phyloP scores from a whole-genome alignment of 2,329 filamentous ascomycete genomes.

The Capronia epimyces region DNA sequence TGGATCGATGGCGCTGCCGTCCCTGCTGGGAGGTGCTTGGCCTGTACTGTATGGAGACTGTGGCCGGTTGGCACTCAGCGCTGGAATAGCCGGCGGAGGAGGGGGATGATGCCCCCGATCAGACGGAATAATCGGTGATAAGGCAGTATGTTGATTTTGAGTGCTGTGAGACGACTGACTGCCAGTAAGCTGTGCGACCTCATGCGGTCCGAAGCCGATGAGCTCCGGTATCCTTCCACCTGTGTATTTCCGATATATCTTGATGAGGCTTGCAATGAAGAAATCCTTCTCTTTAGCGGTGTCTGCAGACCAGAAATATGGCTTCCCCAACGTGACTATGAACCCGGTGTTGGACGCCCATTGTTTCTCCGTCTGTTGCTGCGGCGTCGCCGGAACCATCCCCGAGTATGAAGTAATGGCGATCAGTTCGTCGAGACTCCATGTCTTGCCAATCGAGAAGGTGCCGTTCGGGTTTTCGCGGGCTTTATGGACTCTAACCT shows the following conservation, averaged over 20 bases:
- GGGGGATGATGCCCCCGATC: slow-evolving; percentile 17
- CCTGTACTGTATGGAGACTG: slow-evolving; percentile 20
- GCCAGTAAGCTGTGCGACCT: slow-evolving; percentile 70
- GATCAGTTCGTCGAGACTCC: slow-evolving; percentile 86
- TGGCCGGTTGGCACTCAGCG: slow-evolving; percentile 14
- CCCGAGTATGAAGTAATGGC: slow-evolving; percentile 76
- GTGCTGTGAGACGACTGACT: slow-evolving; percentile 30
- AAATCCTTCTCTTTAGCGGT: slow-evolving; percentile 97
- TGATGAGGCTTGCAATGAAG: slow-evolving; percentile 92
- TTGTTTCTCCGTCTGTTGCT: slow-evolving; percentile 57
- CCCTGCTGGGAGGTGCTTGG: slow-evolving; percentile 17
- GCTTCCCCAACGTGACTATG: slow-evolving; percentile 80
- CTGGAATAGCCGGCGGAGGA: slow-evolving; percentile 16
- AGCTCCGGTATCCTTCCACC: slow-evolving; percentile 75
- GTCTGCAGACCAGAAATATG: slow-evolving; percentile 94
- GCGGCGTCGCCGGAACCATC: slow-evolving; percentile 52
- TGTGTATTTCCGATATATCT: slow-evolving; percentile 96
- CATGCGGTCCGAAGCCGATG: slow-evolving; percentile 72
- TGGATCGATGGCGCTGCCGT: slow-evolving; percentile 10
- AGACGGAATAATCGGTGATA: slow-evolving; percentile 28
- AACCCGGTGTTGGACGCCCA: slow-evolving; percentile 85
- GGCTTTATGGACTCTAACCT: slow-evolving; percentile 93
- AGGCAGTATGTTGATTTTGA: slow-evolving; percentile 27
- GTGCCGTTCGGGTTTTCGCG: slow-evolving; percentile 89
- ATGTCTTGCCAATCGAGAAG: slow-evolving; percentile 97